A percentile compares a stretch with the other conserved stretches of the same genome.
These are phyloP conservation scores for Cicer pinnatifidum DNA, from an alignment of 306 rosid genomes.

Conservation along the genomic window DNA sequence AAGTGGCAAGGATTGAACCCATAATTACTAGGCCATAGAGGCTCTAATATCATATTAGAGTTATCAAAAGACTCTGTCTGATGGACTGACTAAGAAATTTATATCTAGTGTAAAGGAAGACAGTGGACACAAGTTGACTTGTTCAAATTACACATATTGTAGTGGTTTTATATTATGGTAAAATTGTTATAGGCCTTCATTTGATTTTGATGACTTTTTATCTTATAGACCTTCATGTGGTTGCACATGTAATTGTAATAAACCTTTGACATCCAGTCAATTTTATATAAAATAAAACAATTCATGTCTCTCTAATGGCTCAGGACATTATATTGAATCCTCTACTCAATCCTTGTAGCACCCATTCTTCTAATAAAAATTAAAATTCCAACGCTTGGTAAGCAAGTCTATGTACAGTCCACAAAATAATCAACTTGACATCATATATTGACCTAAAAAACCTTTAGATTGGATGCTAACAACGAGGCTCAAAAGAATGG, in stretches of 20 bases:
- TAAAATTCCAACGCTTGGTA: not conserved
- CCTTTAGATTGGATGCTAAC: conserved; percentile 1
- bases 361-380: conserved; percentile 11
- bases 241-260: too few relatives aligned
- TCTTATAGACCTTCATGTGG: too few relatives aligned
- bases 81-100: not conserved
- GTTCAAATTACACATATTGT: too few relatives aligned
- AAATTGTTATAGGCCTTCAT: too few relatives aligned
- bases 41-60: conserved; percentile 7
- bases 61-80: not conserved
- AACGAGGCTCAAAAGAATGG: not conserved
- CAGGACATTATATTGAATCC: not conserved
- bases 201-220: too few relatives aligned
- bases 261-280: too few relatives aligned
- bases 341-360: not conserved
- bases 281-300: conserved; percentile 3
- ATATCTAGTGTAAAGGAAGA: not conserved
- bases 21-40: conserved; percentile 4
- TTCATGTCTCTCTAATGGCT: not conserved
- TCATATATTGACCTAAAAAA: not conserved
- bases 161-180: too few relatives aligned
- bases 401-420: not conserved
- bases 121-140: too few relatives aligned
- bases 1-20: not conserved
- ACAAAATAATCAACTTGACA: not conserved